These are phyloP conservation scores for Lentinula lateritia DNA, from an alignment of 768 basidiomycete species.

Conservation along the genomic window DNA sequence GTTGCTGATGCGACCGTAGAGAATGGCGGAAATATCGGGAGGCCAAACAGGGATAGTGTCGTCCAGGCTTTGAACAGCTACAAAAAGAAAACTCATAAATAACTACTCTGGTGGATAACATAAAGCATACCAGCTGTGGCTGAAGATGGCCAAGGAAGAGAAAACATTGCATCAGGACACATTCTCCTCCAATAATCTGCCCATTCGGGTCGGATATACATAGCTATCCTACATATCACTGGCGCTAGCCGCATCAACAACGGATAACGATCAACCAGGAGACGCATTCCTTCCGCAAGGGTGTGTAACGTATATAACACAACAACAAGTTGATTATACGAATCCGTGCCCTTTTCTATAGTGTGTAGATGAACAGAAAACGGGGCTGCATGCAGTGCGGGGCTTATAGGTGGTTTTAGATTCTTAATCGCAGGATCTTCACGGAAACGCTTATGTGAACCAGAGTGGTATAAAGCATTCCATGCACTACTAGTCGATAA, in stretches of 20 bases:
- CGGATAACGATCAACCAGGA: conserved; percentile 50
- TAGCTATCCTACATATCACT: conserved; percentile 57
- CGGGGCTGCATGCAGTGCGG: conserved; percentile 13
- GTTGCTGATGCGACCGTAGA: conserved; percentile 55
- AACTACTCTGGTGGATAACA: not conserved
- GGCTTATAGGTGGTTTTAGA: conserved; percentile 28
- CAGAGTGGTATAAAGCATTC: conserved; percentile 39
- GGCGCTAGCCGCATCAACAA: conserved; percentile 54
- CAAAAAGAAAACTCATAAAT: not conserved
- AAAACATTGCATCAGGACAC: conserved; percentile 53
- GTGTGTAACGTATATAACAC: conserved; percentile 74
- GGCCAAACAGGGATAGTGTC: conserved; percentile 75
- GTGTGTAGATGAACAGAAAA: conserved; percentile 11
- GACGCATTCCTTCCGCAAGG: conserved; percentile 65
- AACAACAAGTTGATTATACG: conserved; percentile 41
- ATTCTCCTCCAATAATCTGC: conserved; percentile 89
- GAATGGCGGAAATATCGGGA: conserved; percentile 65
- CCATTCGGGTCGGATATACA: conserved; percentile 77
- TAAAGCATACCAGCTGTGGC: conserved; percentile 32
- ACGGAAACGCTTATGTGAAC: conserved; percentile 40
- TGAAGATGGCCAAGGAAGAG: conserved; percentile 47
- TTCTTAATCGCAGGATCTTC: conserved; percentile 55
- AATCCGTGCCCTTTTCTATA: conserved; percentile 1
- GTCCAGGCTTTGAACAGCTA: conserved; percentile 48
- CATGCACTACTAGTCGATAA: conserved; percentile 27